Conservation (phyloP, 2,329 filamentous ascomycete genomes). For the Aspergillus tamarii region DNA sequence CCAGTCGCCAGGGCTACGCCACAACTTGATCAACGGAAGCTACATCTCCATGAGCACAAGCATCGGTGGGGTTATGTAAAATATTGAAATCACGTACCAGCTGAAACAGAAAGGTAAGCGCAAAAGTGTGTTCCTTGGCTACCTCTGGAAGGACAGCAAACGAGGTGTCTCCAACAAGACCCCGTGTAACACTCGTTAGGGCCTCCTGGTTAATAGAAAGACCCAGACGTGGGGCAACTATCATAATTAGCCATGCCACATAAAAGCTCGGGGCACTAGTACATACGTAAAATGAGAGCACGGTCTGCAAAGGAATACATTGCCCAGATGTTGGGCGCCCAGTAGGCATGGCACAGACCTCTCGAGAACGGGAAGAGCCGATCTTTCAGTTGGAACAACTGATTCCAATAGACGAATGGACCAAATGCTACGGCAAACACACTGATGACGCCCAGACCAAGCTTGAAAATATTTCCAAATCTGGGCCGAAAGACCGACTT, state of each 20-base stretch:
- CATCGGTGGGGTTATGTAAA: conserved; percentile 23
- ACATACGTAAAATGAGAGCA: conserved; percentile 75
- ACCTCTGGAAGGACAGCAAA: conserved; percentile 93
- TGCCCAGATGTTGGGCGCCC: conserved; percentile 97
- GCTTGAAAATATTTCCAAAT: conserved; percentile 79
- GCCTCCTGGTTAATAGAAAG: conserved; percentile 73
- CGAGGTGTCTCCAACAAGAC: conserved; percentile 87
- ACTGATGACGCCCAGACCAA: conserved; percentile 71
- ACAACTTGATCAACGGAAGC: conserved; percentile 79
- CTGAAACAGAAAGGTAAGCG: conserved; percentile 81
- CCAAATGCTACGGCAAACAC: conserved; percentile 84
- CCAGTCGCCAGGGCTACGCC: conserved; percentile 73
- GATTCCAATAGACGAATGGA: conserved; percentile 79
- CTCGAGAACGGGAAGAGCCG: conserved; percentile 92
- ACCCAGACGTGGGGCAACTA: conserved; percentile 80
- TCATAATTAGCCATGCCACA: conserved; percentile 35
- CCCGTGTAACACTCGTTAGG: conserved; percentile 85
- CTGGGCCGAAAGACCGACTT: conserved; percentile 75
- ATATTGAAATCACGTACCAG: conserved; percentile 48
- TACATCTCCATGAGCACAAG: conserved; percentile 31
- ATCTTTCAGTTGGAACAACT: conserved; percentile 80
- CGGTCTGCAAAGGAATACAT: conserved; percentile 92
- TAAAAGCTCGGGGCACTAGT: neutral
- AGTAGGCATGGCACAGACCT: conserved; percentile 95
- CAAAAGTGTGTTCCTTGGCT: conserved; percentile 76